Conservation (phyloP, 345 rosid species). For the Hibiscus syriacus region DNA sequence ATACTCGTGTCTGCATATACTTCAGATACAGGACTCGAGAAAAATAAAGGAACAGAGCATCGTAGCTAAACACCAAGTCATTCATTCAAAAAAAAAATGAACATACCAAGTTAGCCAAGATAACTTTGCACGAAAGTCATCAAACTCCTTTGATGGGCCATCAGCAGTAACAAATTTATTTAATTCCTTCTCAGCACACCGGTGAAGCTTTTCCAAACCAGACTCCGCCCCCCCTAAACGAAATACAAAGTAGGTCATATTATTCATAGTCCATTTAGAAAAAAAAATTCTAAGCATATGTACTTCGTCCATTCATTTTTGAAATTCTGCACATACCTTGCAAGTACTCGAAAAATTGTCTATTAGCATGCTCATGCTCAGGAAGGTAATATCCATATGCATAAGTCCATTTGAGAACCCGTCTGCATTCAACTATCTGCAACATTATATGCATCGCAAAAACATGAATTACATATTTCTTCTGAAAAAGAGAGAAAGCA, state of each 20-base stretch:
- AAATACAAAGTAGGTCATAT: conserved; percentile 8
- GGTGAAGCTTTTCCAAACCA: conserved; percentile 94
- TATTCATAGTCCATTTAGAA: background rate
- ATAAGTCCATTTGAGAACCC: conserved; percentile 98
- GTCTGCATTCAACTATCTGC: conserved; percentile 95
- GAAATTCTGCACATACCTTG: conserved; percentile 52
- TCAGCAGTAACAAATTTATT: conserved; percentile 46
- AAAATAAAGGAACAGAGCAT: background rate
- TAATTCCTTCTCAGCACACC: conserved; percentile 91
- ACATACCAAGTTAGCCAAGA: conserved; percentile 84
- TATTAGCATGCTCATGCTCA: conserved; percentile 75
- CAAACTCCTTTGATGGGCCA: conserved; percentile 56
- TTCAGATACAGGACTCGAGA: background rate
- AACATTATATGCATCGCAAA: background rate
- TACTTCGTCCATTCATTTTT: background rate
- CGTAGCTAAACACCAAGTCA: background rate
- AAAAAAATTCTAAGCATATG: background rate
- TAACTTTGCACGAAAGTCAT: conserved; percentile 84
- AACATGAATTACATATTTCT: conserved; percentile 3
- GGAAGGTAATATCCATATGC: conserved; percentile 94
- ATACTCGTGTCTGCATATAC: background rate
- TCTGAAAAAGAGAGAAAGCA: background rate
- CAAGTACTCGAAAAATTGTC: conserved; percentile 89
- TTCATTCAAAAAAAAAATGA: background rate
- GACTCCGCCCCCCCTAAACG: conserved; percentile 92